A percentile compares a stretch with the other conserved stretches of the same genome.
phyloP scores from a whole-genome alignment of 768 basidiomycete species.

The Tricholoma saponaceum region DNA sequence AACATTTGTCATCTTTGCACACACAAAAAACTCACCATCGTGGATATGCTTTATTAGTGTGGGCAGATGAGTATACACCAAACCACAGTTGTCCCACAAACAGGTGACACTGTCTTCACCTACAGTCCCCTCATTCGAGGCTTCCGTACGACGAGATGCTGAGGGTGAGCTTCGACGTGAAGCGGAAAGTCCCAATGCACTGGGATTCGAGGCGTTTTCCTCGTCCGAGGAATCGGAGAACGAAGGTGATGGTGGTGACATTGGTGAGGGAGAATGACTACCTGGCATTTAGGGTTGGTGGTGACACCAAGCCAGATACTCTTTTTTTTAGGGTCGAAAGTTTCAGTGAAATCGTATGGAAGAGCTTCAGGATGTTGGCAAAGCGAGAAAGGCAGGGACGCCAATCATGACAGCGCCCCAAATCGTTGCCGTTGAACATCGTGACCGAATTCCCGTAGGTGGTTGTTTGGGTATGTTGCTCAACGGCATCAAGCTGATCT shows the following conservation, averaged over 20 bases:
- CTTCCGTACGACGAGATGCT: conserved; percentile 10
- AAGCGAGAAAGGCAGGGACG: not conserved
- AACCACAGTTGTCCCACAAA: conserved; percentile 79
- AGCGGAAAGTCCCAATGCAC: conserved; percentile 19
- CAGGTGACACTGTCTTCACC: conserved; percentile 66
- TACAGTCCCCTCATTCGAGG: conserved; percentile 7
- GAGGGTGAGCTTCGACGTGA: conserved; percentile 40
- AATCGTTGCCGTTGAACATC: not conserved
- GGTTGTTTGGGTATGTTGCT: not conserved
- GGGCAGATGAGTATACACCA: conserved; percentile 67
- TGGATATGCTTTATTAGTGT: conserved; percentile 83
- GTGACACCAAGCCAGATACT: not conserved
- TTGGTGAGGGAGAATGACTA: conserved; percentile 28
- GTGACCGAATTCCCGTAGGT: not conserved
- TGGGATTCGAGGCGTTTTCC: conserved; percentile 16
- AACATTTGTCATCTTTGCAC: not conserved
- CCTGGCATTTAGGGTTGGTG: not conserved
- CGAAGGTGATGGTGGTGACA: conserved; percentile 31
- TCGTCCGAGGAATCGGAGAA: conserved; percentile 30
- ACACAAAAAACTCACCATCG: conserved; percentile 47
- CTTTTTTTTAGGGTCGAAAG: not conserved
- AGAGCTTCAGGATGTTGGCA: not conserved
- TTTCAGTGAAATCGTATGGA: not conserved
- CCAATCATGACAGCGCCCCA: not conserved
- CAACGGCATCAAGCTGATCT: not conserved